Conservation (phyloP, 2,329 filamentous ascomycete genomes). For the Colletotrichum navitas region DNA sequence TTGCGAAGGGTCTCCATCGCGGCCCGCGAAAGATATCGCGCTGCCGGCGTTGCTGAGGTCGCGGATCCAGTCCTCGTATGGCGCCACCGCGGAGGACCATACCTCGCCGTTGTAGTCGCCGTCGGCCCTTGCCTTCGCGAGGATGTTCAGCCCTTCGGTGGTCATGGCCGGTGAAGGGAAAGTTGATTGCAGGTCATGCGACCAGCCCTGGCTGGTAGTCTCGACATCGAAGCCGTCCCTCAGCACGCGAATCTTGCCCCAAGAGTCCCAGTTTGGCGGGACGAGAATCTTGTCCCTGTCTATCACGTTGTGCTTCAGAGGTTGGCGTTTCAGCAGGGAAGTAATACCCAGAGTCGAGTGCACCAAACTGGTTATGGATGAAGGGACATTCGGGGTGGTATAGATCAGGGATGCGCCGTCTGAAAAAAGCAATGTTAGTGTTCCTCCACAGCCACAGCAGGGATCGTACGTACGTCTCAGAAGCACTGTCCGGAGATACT, state of each 20-base stretch:
- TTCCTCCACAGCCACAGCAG: conserved; percentile 7
- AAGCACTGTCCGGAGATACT: conserved; percentile 90
- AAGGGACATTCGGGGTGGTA: conserved; percentile 81
- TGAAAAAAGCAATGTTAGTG: conserved; percentile 54
- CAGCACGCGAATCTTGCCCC: conserved; percentile 95
- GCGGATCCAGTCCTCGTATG: conserved; percentile 84
- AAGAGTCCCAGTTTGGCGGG: conserved; percentile 97
- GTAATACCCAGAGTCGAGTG: conserved; percentile 90
- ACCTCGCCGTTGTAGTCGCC: conserved; percentile 41
- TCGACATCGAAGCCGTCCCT: conserved; percentile 95
- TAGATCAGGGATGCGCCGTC: conserved; percentile 89
- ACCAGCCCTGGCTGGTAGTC: conserved; percentile 86
- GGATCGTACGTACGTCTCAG: conserved; percentile 76
- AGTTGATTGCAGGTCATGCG: conserved; percentile 79
- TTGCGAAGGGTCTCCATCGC: conserved; percentile 57
- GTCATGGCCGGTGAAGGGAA: conserved; percentile 52
- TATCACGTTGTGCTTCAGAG: conserved; percentile 90
- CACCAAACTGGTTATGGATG: conserved; percentile 82
- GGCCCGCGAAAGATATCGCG: conserved; percentile 67
- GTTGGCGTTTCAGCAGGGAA: conserved; percentile 81
- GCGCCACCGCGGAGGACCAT: conserved; percentile 72
- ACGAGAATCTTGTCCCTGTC: conserved; percentile 95
- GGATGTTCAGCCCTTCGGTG: conserved; percentile 44
- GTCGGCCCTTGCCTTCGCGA: conserved; percentile 45
- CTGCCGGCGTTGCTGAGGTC: conserved; percentile 73